Base-by-base conservation (phyloP, 306 rosid genomes). In the Gastrolobium bilobum region DNA sequence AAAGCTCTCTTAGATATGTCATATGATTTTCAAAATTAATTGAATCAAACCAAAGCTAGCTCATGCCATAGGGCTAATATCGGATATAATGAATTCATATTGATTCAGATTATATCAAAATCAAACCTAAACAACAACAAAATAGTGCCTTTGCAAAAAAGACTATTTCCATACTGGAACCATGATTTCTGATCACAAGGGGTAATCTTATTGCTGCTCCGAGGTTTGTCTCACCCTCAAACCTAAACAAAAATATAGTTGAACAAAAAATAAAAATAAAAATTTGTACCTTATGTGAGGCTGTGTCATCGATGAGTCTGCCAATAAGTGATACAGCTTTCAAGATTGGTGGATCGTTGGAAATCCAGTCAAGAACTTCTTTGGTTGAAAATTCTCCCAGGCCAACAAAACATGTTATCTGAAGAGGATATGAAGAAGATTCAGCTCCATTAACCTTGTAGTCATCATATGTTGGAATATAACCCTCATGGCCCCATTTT, bases 331-430 rank as follows among this genome's bases (percentile, higher is more conserved):
- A 0, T 20, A 54, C 47, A 48, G 86, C 79, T 38, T 2, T 39
- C 1, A 79, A 4, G 0, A 78, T 75, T n/a, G 64, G 79, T 0
- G 89, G 82, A 39, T 11, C 3, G 3, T 9, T 48, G 2, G 6
- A 54, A 10, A 34, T n/a, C 86, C 86, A 85, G 11, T 82, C 76
- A 38, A 78, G 66, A n/a, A 71, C 35, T 1, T 80, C 57, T 52
- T 77, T 73, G 10, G 70, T 57, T 15, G 77, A 64, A n/a, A n/a
- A 7, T 2, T 77, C 15, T 30, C 46, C 73, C 56, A 80, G 73
- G 31, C 76, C 82, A 11, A 80, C 7, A 6, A 75, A 75, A 0
- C 53, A 10, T 5, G 53, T 8, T 7, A 10, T 6, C 1, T 4
- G 7, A 4, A 75, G 51, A 0, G 7, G 7, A 3, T 43, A 20